Base-by-base conservation (phyloP, 192 early-diverging fungal genomes). In the Linnemannia elongata region DNA sequence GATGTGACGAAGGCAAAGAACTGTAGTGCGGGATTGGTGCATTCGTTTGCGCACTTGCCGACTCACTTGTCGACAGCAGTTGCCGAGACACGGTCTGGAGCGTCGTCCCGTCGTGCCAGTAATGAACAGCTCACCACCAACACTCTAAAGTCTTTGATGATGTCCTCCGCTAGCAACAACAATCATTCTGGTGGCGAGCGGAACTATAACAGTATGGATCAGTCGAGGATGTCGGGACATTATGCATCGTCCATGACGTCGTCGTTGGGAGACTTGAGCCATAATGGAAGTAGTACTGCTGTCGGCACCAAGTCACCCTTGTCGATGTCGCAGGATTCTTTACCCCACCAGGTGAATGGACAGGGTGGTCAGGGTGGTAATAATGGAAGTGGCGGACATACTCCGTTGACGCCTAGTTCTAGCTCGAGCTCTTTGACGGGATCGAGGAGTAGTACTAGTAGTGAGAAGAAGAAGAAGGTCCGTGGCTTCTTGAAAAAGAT, bases 401-500 rank as follows among this genome's bases (percentile, higher is more conserved):
- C 63, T 10, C 55, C 84, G 2, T 38, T 78, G 24, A 69, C 80
- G 13, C 74, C 79, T 27, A 75, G 79, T 6, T 78, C 85, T 4
- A 81, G 75, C 20, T 73, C 75, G 0, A 71, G 75, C 10, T 81
- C 70, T 18, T 24, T 81, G 42, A 78, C 49, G 9, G 60, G 75
- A 24, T 72, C 47, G 0, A 79, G 79, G 20, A 80, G 80, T 18
- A 74, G 49, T 33, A 78, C 79, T 68, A 77, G 42, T 44, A 77
- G 60, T 6, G 76, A 87, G 15, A 87, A 81, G 85, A 81, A 81
- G 72, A 87, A 87, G 79, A 81, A 81, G 55, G 79, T 87, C 27
- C 79, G 85, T 10, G 85, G 85, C 4, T 87, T 87, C 54, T 55
- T 87, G 69, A 87, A 87, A 71, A 87, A 81, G 74, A 87, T 87